phyloP scores from a whole-genome alignment of 2,329 filamentous ascomycete species.

The Fusarium cicatricum region DNA sequence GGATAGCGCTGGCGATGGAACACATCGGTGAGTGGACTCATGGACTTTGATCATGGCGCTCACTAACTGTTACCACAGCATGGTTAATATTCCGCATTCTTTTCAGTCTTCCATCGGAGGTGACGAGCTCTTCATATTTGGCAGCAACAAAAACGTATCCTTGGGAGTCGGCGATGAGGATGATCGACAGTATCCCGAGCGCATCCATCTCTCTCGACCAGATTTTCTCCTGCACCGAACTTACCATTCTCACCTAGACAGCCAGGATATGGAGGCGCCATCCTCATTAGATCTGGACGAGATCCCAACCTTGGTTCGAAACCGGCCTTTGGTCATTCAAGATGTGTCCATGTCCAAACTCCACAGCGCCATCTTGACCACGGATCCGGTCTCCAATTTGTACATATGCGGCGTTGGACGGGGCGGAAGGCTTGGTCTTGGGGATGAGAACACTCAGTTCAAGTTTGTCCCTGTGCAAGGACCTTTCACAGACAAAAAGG shows the following conservation, averaged over 20 bases:
- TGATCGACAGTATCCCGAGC: conserved; percentile 92
- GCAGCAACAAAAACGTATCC: conserved; percentile 94
- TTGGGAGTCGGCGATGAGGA: conserved; percentile 95
- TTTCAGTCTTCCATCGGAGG: conserved; percentile 53
- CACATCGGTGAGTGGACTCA: conserved; percentile 42
- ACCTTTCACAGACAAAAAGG: conserved; percentile 76
- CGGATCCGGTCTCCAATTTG: conserved; percentile 87
- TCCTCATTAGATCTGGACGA: conserved; percentile 52
- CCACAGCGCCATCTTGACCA: conserved; percentile 87
- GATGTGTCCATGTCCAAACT: conserved; percentile 91
- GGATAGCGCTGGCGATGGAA: conserved; percentile 49
- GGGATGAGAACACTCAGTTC: conserved; percentile 90
- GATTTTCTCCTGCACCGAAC: conserved; percentile 79
- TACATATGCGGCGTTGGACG: conserved; percentile 93
- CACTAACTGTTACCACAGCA: conserved; percentile 32
- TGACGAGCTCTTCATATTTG: conserved; percentile 92
- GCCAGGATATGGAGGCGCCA: conserved; percentile 48
- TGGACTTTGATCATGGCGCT: conserved; percentile 1
- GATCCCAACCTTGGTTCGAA: conserved; percentile 76
- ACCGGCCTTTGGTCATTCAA: conserved; percentile 76
- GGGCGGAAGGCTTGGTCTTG: conserved; percentile 86
- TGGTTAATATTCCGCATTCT: conserved; percentile 26
- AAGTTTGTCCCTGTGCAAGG: conserved; percentile 83
- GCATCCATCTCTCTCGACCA: conserved; percentile 78
- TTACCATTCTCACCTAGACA: conserved; percentile 70